Base-by-base conservation (phyloP, 257 asterid genomes). In the Nicotiana tomentosiformis region DNA sequence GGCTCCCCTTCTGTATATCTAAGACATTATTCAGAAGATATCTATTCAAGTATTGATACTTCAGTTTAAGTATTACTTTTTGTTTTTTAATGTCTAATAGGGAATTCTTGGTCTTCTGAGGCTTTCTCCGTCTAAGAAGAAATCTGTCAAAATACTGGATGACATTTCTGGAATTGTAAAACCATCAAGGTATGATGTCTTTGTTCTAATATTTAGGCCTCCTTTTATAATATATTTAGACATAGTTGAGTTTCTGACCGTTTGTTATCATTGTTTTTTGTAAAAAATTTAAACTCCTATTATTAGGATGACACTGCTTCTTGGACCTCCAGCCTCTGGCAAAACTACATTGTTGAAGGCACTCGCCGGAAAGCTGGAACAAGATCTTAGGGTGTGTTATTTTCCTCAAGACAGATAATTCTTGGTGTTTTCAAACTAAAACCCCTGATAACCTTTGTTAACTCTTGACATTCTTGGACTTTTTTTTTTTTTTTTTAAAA, bases 301-400 rank as follows among this genome's bases (percentile, higher is more conserved):
- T 62, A 82, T 43, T 83, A 95, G 98, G 96, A 91, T 93, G 97
- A 90, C 99, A 23, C 90, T 96, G 64, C 97, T 96, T 88, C 97
- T 96, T 68, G 99, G 99, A 66, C 99, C 99, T 84, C 99, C 99
- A 4, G 91, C 98, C 2, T 81, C 98, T 3, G 99, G 99, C 70
- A 96, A 96, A 86, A 96, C 99, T 32, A 88, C 90, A 29, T 83
- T 94, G 84, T 87, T 96, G 57, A 92, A 92, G 88, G 97, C 98
- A 82, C 98, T 96, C 56, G 93, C 99, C 6, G 98, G 95, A 78
- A 89, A 82, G 70, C 87, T 88, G 83, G 99, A 94, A 57, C 82
- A 88, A 77, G 93, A 94, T 85, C 93, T 93, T 33, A 87, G 87
- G 87, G 92, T 89, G 61, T 66, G 87, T 68, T 33, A 29, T 83